Percentiles rank a stretch among this genome's conserved stretches.
Evolutionary conservation across 2,329 filamentous ascomycete species (phyloP).

Genomic region (Clonostachys chloroleuca): DNA sequence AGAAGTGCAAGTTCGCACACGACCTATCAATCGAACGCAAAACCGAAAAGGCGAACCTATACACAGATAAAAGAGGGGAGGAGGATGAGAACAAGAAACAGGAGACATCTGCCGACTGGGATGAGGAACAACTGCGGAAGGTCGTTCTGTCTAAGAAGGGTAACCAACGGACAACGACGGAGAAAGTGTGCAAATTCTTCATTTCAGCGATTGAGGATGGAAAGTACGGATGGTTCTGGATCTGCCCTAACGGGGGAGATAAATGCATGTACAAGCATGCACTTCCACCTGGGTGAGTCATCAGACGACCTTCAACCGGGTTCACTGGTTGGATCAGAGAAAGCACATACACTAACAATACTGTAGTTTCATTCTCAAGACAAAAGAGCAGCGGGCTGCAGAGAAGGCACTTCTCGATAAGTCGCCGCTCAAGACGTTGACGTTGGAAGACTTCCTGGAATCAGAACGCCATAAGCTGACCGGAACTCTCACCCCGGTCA

Average conservation of each 20-base stretch:
- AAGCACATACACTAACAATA: constrained; percentile 12
- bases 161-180: constrained; percentile 90
- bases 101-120: constrained; percentile 95
- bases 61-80: constrained; percentile 74
- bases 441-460: constrained; percentile 95
- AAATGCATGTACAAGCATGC: constrained; percentile 99
- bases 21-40: constrained; percentile 87
- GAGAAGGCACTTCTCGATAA: constrained; percentile 97
- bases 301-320: neutral
- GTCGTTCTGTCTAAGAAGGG: constrained; percentile 96
- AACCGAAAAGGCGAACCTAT: constrained; percentile 86
- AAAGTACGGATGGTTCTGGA: constrained; percentile 99
- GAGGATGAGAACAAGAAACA: constrained; percentile 69
- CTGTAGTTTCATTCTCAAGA: constrained; percentile 87
- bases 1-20: constrained; percentile 97
- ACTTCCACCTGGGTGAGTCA: constrained; percentile 82
- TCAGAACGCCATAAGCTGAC: constrained; percentile 94
- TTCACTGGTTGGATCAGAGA: constrained; percentile 3
- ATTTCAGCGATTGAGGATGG: constrained; percentile 96
- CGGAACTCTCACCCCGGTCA: constrained; percentile 89
- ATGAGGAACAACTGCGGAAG: constrained; percentile 88
- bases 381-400: constrained; percentile 90
- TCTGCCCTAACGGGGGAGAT: constrained; percentile 92
- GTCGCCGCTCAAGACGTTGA: constrained; percentile 88
- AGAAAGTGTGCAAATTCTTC: constrained; percentile 99